Base-by-base conservation (phyloP, 306 rosid species). In the Gastrolobium bilobum region DNA sequence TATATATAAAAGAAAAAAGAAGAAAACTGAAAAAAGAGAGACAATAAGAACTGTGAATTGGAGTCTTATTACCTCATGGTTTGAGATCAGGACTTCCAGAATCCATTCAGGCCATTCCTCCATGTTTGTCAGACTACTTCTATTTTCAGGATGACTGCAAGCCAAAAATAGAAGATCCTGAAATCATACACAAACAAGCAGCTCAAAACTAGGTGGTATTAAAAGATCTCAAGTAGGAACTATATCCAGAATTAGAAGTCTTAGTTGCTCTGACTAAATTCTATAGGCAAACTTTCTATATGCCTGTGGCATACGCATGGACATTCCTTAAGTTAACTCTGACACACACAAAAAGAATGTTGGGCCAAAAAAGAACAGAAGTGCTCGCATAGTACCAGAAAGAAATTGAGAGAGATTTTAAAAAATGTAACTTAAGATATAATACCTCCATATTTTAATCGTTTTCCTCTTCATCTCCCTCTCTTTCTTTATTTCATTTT, bases 51-150 rank as follows among this genome's bases (percentile, higher is more conserved):
- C 10, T 75, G 48, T 37, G 30, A 29, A 58, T 35, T 40, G 8
- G 0, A 63, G 14, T 43, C 52, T 13, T 13, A 72, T 11, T 83
- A 93, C 99, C 99, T 93, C 99, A 61, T 87, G 75, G 87, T 86
- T 91, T 68, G 98, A 91, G 84, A 93, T 90, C 79, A 95, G 90
- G 68, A 93, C 73, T 86, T 95, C 99, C 70, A 95, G 81, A 83
- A 95, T 91, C 99, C 99, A 95, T 86, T 95, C 99, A 39, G 99
- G 99, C 99, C 99, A 95, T 85, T 93, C 99, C 84, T 93, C 98
- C 99, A 95, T 95, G 64, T 81, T 89, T 70, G 85, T 93, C 71
- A 95, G 76, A 73, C 90, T 72, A 80, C 82, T 85, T 86, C 99
- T 89, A 84, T 95, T 95, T 93, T 93, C 99, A 73, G 89, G 92